phyloP scores from a whole-genome alignment of 176 grass and related monocot species.

The Oryza longistaminata region DNA sequence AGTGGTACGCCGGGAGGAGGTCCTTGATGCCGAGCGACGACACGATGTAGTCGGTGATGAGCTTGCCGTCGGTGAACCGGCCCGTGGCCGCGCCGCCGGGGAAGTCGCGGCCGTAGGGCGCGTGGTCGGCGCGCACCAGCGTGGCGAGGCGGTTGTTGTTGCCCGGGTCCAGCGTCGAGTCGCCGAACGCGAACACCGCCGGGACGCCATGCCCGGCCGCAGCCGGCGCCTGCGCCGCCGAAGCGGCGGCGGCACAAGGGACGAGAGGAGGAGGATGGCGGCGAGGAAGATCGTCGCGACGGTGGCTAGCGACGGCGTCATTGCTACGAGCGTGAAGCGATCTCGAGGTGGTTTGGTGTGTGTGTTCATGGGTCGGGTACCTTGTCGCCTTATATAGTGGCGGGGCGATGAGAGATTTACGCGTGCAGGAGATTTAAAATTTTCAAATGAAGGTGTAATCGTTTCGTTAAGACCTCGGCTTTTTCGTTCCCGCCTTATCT shows the following conservation, averaged over 20 bases:
- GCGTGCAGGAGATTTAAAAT: neutral
- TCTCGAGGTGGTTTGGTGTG: neutral
- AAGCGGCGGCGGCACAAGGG: neutral
- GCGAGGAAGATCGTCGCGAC: constrained; percentile 31
- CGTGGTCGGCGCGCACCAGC: constrained; percentile 58
- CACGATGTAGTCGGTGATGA: constrained; percentile 68
- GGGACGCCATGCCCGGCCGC: constrained; percentile 27
- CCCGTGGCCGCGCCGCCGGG: constrained; percentile 45
- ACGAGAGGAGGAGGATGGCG: constrained; percentile 12
- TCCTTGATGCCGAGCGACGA: constrained; percentile 58
- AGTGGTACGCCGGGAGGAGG: constrained; percentile 51
- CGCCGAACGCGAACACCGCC: constrained; percentile 74
- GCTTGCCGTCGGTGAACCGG: constrained; percentile 67
- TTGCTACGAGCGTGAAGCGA: neutral
- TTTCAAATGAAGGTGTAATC: neutral
- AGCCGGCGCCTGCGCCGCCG: neutral
- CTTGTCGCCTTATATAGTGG: neutral
- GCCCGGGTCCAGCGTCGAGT: constrained; percentile 77
- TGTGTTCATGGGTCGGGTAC: neutral
- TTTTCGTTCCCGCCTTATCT: neutral
- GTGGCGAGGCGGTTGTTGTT: constrained; percentile 68
- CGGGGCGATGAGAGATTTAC: neutral
- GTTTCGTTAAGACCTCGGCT: neutral
- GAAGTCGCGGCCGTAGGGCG: constrained; percentile 70
- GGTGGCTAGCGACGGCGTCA: constrained; percentile 18